Base-by-base conservation (phyloP, 2,329 filamentous ascomycete species). In the Aaosphaeria pasadenensis region DNA sequence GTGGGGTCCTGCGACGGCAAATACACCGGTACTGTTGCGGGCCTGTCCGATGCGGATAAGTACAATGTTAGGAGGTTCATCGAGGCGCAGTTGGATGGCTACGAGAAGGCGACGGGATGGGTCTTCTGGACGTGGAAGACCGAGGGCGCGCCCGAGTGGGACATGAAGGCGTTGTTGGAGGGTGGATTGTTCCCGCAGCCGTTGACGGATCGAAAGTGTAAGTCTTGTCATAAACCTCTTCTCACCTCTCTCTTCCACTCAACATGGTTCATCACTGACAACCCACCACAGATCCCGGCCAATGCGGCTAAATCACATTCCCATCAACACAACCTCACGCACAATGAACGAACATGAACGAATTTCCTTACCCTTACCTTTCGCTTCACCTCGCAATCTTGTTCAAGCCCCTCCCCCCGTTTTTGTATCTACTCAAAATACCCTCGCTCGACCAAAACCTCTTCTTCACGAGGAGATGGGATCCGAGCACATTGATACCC, bases 81-180 rank as follows among this genome's bases (percentile, higher is more conserved):
- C 55, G 69, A 73, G 53, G 74, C 75, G 6, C 74, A 77, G 55
- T 69, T 78, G 4, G 70, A 73, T 35, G 75, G 71, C 1, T 77
- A 67, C 46, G 75, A 78, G 63, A 74, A 74, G 65, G 73, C 72
- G 4, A 64, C 54, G 2, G 75, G 75, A 1, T 78, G 75, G 75
- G 74, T 77, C 55, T 77, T 75, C 61, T 77, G 75, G 75, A 74
- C 71, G 4, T 77, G 74, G 74, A 76, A 76, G 67, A 77, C 73
- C 1, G 75, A 78, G 57, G 67, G 67, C 28, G 73, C 74, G 32
- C 74, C 75, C 2, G 75, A 77, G 53, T 77, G 75, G 74, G 71
- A 77, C 47, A 76, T 77, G 72, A 55, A 75, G 57, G 67, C 70
- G 24, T 56, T 77, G 48, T 54, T 73, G 11, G 61, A 60, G 29